phyloP scores from a whole-genome alignment of 2,329 filamentous ascomycete species.

The Graphiopsis chlorocephala region DNA sequence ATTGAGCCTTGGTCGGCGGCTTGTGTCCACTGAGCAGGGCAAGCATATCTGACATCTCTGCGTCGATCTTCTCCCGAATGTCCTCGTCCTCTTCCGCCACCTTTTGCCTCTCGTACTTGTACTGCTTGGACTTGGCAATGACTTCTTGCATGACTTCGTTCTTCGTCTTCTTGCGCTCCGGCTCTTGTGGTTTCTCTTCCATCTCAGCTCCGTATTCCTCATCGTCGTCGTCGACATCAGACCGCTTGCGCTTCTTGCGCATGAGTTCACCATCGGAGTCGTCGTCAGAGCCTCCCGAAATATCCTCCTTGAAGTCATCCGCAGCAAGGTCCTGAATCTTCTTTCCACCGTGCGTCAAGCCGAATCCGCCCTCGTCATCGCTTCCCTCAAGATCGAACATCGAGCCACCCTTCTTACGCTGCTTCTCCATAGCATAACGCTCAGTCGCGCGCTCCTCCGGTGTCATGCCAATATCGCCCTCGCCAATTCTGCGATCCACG shows the following conservation, averaged over 20 bases:
- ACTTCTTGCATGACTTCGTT: constrained; percentile 97
- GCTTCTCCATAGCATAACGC: constrained; percentile 85
- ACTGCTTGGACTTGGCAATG: constrained; percentile 91
- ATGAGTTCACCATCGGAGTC: constrained; percentile 37
- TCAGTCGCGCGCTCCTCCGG: constrained; percentile 90
- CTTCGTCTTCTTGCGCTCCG: constrained; percentile 74
- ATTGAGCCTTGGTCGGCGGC: constrained; percentile 25
- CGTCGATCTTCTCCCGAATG: constrained; percentile 76
- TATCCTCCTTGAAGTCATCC: constrained; percentile 57
- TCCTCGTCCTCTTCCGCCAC: constrained; percentile 93
- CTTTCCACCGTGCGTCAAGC: constrained; percentile 75
- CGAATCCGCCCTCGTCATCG: constrained; percentile 52
- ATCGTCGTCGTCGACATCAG: constrained; percentile 47
- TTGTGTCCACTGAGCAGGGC: constrained; percentile 63
- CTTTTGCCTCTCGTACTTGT: constrained; percentile 92
- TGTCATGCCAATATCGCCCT: constrained; percentile 90
- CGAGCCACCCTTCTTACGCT: constrained; percentile 72
- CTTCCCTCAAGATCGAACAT: constrained; percentile 91
- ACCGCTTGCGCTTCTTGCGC: constrained; percentile 40
- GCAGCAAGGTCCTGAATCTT: constrained; percentile 72
- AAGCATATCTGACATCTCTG: constrained; percentile 75
- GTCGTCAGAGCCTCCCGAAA: constrained; percentile 43
- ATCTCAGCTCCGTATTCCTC: constrained; percentile 44
- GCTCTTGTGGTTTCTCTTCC: constrained; percentile 51
- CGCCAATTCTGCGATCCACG: constrained; percentile 88